These are phyloP conservation scores for Sporothrix curviconia DNA, from an alignment of 2,329 filamentous ascomycete genomes.

Conservation along the genomic window DNA sequence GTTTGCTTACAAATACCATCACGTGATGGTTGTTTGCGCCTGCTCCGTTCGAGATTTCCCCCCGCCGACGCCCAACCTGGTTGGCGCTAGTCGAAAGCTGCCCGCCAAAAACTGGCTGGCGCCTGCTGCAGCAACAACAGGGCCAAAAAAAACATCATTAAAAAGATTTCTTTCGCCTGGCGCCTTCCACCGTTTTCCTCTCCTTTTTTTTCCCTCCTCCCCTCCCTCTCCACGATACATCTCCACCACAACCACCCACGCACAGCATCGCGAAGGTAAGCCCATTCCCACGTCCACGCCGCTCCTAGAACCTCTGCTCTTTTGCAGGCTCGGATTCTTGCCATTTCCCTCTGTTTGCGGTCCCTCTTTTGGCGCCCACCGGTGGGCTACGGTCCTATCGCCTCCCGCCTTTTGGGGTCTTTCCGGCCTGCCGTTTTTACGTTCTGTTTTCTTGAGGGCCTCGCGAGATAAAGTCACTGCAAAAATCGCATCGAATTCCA, in stretches of 20 bases:
- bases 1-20: constrained; percentile 3
- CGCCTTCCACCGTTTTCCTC: not conserved
- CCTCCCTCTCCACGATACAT: constrained; percentile 12
- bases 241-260: constrained; percentile 5
- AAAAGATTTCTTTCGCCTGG: constrained; percentile 19
- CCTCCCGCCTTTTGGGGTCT: constrained; percentile 8
- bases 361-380: not conserved
- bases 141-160: constrained; percentile 18
- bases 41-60: not conserved
- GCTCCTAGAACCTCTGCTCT: not conserved
- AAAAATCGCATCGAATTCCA: not conserved
- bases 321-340: not conserved
- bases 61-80: constrained; percentile 18
- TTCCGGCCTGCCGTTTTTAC: too few relatives aligned
- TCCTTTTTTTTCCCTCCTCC: constrained; percentile 4
- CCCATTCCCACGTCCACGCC: not conserved
- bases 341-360: not conserved
- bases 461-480: not conserved
- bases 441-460: not conserved
- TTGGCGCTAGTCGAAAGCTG: constrained; percentile 11
- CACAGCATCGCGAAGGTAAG: constrained; percentile 17
- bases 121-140: constrained; percentile 18
- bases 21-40: constrained; percentile 13
- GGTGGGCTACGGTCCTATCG: not conserved
- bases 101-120: constrained; percentile 11